Evolutionary conservation across 257 asterid species (phyloP).

Genomic region (Capsicum baccatum): DNA sequence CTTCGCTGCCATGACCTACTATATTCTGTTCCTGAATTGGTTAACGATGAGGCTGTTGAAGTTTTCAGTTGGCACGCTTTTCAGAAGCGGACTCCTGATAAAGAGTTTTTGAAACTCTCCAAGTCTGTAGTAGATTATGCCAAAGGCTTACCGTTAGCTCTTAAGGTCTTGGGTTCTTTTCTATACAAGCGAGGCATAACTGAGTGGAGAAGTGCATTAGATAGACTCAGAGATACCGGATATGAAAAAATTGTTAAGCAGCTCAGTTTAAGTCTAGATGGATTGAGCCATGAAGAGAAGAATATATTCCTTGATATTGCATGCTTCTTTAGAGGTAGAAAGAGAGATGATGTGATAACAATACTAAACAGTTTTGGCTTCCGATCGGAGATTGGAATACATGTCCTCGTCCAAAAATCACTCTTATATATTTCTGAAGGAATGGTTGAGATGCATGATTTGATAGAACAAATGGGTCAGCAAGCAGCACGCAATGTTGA

Average conservation of each 20-base stretch:
- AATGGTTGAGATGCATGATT: conserved; percentile 3
- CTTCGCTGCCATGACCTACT: not conserved
- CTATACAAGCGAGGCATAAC: not conserved
- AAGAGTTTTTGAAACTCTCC: not conserved
- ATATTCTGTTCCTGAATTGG: not conserved
- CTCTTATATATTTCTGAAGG: not conserved
- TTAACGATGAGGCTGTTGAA: not conserved
- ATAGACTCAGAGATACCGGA: not conserved
- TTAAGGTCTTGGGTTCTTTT: conserved; percentile 2
- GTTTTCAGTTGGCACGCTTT: conserved; percentile 20
- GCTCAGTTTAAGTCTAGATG: not conserved
- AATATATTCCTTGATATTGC: conserved; percentile 17
- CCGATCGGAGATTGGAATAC: not conserved
- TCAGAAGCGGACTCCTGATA: not conserved
- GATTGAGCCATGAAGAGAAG: not conserved
- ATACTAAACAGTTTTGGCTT: not conserved
- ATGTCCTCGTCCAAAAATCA: not conserved
- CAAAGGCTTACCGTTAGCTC: conserved; percentile 1
- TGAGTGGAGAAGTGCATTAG: conserved; percentile 4
- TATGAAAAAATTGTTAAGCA: not conserved
- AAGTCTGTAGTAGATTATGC: not conserved
- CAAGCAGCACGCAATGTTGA: not conserved
- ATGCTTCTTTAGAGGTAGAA: conserved; percentile 23
- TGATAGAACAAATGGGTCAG: not conserved
- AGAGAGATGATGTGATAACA: not conserved